These are phyloP conservation scores for Leccinum variabile DNA, from an alignment of 1,284 basidiomycete species.

Conservation along the genomic window DNA sequence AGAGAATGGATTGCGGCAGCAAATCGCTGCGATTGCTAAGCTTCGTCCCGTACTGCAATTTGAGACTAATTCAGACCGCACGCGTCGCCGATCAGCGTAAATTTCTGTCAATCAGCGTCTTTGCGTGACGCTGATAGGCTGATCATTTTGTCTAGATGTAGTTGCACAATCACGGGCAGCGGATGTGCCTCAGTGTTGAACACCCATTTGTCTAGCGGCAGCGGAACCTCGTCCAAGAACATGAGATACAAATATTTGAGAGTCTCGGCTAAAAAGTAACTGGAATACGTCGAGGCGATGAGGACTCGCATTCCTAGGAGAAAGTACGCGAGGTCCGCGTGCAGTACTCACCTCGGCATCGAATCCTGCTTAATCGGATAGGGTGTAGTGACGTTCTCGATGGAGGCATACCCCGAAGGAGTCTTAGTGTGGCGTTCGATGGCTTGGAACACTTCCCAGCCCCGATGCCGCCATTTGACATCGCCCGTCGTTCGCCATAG, in stretches of 20 bases:
- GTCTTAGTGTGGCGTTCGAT: conserved; percentile 61
- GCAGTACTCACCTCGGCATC: conserved; percentile 14
- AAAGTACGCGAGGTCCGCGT: not conserved
- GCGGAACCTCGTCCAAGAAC: conserved; percentile 54
- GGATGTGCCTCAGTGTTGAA: conserved; percentile 87
- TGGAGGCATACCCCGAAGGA: conserved; percentile 55
- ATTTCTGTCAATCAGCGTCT: too few relatives aligned
- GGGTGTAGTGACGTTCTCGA: conserved; percentile 47
- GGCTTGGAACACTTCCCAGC: conserved; percentile 73
- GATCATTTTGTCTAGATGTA: too few relatives aligned
- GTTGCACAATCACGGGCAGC: conserved; percentile 49
- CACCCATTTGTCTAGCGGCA: conserved; percentile 74
- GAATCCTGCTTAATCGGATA: conserved; percentile 23
- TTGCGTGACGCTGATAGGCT: too few relatives aligned
- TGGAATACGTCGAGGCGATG: conserved; percentile 25
- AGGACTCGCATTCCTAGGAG: not conserved
- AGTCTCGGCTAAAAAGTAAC: conserved; percentile 74
- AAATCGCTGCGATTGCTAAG: too few relatives aligned
- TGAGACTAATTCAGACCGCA: too few relatives aligned
- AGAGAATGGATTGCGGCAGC: too few relatives aligned
- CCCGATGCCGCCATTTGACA: conserved; percentile 68
- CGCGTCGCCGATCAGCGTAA: too few relatives aligned
- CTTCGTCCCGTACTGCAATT: too few relatives aligned
- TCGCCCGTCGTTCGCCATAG: conserved; percentile 73
- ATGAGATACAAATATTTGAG: conserved; percentile 69